Evolutionary conservation across 2,329 filamentous ascomycete species (phyloP).

Genomic region (Verticillium albo-atrum): DNA sequence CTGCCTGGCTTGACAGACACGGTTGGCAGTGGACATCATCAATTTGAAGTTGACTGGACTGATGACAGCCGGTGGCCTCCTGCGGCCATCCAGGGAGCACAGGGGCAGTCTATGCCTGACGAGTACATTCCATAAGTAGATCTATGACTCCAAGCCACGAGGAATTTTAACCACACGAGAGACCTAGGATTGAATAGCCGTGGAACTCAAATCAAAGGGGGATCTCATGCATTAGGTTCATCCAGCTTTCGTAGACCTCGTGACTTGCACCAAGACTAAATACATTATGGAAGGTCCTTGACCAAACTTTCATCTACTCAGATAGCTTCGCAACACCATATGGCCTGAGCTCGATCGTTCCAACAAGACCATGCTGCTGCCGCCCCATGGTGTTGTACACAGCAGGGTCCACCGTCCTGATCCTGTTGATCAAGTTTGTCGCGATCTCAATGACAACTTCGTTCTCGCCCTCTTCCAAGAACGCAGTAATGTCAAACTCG

Average conservation of each 20-base stretch:
- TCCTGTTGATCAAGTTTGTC: constrained; percentile 11
- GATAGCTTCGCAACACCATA: constrained; percentile 2
- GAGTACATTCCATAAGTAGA: background rate
- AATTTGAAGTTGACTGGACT: background rate
- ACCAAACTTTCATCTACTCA: background rate
- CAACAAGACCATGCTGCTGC: constrained; percentile 6
- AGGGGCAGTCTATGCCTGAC: background rate
- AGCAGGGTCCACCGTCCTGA: constrained; percentile 1
- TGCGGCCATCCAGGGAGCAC: background rate
- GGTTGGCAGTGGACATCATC: background rate
- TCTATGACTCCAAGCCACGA: too few relatives aligned
- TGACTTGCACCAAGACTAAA: background rate
- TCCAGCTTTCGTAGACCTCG: background rate
- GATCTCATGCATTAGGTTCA: too few relatives aligned
- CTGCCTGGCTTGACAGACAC: background rate
- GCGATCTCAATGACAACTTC: constrained; percentile 7
- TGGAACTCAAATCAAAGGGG: too few relatives aligned
- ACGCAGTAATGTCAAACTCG: constrained; percentile 4
- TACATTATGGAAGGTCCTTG: background rate
- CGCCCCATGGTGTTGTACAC: background rate
- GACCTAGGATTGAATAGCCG: too few relatives aligned
- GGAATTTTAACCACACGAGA: too few relatives aligned
- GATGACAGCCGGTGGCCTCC: background rate
- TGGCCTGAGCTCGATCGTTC: constrained; percentile 1
- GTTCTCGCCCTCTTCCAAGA: constrained; percentile 4